Evolutionary conservation across 805 yeast species (phyloP).

Genomic region (Alloascoidea africana): DNA sequence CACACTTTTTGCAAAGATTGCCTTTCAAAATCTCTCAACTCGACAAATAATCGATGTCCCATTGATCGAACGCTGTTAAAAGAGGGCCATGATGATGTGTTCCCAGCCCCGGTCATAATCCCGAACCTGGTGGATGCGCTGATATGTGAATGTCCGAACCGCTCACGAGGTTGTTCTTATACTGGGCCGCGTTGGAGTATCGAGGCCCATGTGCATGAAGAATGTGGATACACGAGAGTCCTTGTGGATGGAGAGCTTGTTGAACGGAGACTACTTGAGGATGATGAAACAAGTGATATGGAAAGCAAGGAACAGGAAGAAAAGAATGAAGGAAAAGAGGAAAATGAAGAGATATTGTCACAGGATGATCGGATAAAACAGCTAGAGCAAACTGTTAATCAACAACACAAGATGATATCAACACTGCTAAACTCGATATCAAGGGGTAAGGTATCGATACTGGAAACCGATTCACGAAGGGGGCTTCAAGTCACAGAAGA

Average conservation of each 20-base stretch:
- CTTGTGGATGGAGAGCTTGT: slow-evolving; percentile 3
- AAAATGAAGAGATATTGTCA: background rate
- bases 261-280: background rate
- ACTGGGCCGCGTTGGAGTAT: slow-evolving; percentile 35
- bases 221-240: slow-evolving; percentile 17
- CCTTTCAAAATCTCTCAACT: slow-evolving; percentile 10
- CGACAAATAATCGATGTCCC: slow-evolving; percentile 23
- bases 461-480: background rate
- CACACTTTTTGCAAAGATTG: slow-evolving; percentile 38
- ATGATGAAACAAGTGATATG: background rate
- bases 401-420: background rate
- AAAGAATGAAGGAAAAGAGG: background rate
- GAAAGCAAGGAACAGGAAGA: background rate
- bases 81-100: slow-evolving; percentile 15
- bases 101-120: slow-evolving; percentile 32
- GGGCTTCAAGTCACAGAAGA: too few relatives aligned
- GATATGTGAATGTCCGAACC: slow-evolving; percentile 29
- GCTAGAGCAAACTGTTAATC: background rate
- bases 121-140: slow-evolving; percentile 35
- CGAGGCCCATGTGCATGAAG: slow-evolving; percentile 23
- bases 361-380: background rate
- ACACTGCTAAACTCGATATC: slow-evolving; percentile 1
- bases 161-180: slow-evolving; percentile 35
- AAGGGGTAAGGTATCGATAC: background rate
- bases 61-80: slow-evolving; percentile 32